These are phyloP conservation scores for Silene uniflora DNA, from an alignment of 148 eudicot genomes.

Conservation along the genomic window DNA sequence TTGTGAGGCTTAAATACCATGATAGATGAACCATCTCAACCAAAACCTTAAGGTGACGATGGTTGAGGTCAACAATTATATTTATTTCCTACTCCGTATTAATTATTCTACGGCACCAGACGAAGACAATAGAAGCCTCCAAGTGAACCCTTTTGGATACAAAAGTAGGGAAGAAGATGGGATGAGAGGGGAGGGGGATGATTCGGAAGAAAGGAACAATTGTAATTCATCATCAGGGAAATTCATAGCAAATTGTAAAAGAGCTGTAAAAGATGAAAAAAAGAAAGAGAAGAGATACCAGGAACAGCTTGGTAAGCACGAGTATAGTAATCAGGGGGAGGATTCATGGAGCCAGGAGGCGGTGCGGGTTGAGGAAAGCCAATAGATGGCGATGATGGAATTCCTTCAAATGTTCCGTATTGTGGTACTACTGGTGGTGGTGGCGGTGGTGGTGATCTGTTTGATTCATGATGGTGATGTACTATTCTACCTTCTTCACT, in stretches of 20 bases:
- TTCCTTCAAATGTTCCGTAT: slow-evolving; percentile 75
- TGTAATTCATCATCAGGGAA: too few species aligned
- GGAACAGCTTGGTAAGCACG: slow-evolving; percentile 77
- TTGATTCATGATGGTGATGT: slow-evolving; percentile 23
- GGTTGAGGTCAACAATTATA: too few species aligned
- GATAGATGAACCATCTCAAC: too few species aligned
- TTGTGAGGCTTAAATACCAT: too few species aligned
- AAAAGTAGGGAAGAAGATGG: too few species aligned
- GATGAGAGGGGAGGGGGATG: too few species aligned
- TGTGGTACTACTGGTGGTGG: slow-evolving; percentile 23
- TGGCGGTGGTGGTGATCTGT: slow-evolving; percentile 12
- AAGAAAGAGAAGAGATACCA: slow-evolving; percentile 33
- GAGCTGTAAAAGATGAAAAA: background rate
- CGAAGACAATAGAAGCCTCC: too few species aligned
- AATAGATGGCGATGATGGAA: slow-evolving; percentile 46
- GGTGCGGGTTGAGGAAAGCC: slow-evolving; percentile 89
- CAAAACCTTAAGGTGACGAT: too few species aligned
- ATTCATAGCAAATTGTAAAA: too few species aligned
- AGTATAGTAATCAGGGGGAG: slow-evolving; percentile 42
- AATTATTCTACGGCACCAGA: too few species aligned
- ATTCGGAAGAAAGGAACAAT: background rate
- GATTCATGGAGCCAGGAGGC: slow-evolving; percentile 62
- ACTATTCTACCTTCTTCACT: slow-evolving; percentile 20
- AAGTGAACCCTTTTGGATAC: too few species aligned
- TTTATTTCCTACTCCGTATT: too few species aligned